Percentiles rank a stretch among this genome's conserved stretches.
phyloP scores from a whole-genome alignment of 2,329 filamentous ascomycete species.

The Colletotrichum siamense region DNA sequence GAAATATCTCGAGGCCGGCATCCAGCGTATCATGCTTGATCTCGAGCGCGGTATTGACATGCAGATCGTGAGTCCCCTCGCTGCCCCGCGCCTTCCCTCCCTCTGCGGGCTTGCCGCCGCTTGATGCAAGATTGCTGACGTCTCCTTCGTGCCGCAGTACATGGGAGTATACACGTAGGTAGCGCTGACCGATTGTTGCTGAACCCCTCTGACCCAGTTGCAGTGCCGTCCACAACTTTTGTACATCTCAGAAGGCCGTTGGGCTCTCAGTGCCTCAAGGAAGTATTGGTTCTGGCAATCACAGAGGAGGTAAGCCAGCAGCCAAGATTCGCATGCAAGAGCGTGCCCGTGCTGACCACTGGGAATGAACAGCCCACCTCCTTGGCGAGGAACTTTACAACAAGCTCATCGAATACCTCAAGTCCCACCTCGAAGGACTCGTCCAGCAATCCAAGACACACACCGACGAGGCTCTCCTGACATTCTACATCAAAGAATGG shows the following conservation, averaged over 20 bases:
- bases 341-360: conserved; percentile 11
- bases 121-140: conserved; percentile 1
- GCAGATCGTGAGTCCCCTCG: conserved; percentile 70
- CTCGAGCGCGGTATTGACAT: conserved; percentile 93
- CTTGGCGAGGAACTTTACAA: conserved; percentile 96
- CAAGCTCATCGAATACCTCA: conserved; percentile 86
- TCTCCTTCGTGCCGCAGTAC: conserved; percentile 59
- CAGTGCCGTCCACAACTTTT: conserved; percentile 97
- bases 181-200: neutral
- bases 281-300: conserved; percentile 55
- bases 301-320: conserved; percentile 69
- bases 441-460: conserved; percentile 77
- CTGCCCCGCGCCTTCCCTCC: conserved; percentile 2
- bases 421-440: conserved; percentile 75
- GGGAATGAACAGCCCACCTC: conserved; percentile 73
- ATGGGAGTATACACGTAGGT: conserved; percentile 92
- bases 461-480: conserved; percentile 86
- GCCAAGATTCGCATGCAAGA: neutral
- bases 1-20: conserved; percentile 86
- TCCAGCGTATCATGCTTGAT: conserved; percentile 92
- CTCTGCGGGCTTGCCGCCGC: neutral
- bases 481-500: conserved; percentile 98
- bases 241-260: conserved; percentile 94
- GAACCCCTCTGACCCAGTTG: conserved; percentile 38
- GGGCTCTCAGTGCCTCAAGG: conserved; percentile 50